A percentile compares a stretch with the other conserved stretches of the same genome.
phyloP scores from a whole-genome alignment of 305 asterid species.

The Fraxinus platypoda region DNA sequence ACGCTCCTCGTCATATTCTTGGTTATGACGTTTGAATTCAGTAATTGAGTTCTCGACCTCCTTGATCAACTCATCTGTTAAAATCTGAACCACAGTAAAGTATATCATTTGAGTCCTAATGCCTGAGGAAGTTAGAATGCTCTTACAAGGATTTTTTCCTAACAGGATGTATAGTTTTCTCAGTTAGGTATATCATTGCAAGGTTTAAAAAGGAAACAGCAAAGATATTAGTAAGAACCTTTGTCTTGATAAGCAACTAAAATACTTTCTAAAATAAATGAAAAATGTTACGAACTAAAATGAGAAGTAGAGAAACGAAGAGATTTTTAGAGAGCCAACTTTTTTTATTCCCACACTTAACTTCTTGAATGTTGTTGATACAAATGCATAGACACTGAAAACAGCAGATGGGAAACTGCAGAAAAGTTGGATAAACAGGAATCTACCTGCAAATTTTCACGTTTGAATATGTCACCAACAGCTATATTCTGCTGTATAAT shows the following conservation, averaged over 20 bases:
- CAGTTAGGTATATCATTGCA: not conserved
- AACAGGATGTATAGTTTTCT: not conserved
- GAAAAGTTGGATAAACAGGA: not conserved
- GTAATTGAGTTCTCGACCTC: constrained; percentile 75
- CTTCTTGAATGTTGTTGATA: not conserved
- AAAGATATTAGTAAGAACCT: not conserved
- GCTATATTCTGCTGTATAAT: constrained; percentile 91
- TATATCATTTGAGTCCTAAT: not conserved
- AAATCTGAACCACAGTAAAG: constrained; percentile 43
- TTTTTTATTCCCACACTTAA: not conserved
- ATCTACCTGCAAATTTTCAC: constrained; percentile 81
- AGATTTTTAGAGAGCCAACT: not conserved
- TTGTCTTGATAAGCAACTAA: not conserved
- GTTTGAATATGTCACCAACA: constrained; percentile 87
- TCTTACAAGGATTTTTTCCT: not conserved
- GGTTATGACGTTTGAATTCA: constrained; percentile 70
- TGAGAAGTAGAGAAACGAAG: not conserved
- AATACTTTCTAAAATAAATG: not conserved
- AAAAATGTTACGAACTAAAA: not conserved
- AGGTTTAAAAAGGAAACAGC: not conserved
- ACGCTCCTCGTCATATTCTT: constrained; percentile 84
- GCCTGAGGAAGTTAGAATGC: not conserved
- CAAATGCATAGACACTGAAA: not conserved
- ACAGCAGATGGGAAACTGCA: not conserved
- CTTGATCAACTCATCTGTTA: constrained; percentile 71